Conservation (phyloP, 208 protist species). For the Balamuthia mandrillaris region DNA sequence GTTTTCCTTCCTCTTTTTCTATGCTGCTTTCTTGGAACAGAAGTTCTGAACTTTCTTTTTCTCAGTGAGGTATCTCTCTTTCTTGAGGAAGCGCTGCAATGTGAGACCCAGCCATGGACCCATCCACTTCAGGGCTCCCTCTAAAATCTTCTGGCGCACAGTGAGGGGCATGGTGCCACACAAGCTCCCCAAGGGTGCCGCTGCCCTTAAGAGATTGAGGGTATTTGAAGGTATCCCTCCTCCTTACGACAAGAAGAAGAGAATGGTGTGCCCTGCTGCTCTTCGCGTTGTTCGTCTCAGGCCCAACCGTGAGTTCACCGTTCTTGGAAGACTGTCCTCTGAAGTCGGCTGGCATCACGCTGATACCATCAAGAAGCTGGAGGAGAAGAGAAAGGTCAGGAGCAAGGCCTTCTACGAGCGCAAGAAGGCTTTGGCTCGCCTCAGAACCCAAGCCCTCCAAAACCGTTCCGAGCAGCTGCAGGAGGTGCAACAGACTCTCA, state of each 20-base stretch:
- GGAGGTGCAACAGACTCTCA: not conserved
- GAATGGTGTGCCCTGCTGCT: slow-evolving; percentile 81
- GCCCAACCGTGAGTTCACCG: slow-evolving; percentile 71
- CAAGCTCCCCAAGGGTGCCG: slow-evolving; percentile 78
- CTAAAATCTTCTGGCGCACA: slow-evolving; percentile 89
- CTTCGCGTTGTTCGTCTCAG: slow-evolving; percentile 62
- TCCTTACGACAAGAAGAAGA: slow-evolving; percentile 84
- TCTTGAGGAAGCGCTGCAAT: slow-evolving; percentile 92
- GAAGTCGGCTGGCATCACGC: slow-evolving; percentile 88
- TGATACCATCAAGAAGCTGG: slow-evolving; percentile 75
- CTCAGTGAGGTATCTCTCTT: slow-evolving; percentile 77
- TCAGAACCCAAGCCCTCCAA: not conserved
- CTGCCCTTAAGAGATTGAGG: slow-evolving; percentile 76
- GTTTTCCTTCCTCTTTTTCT: slow-evolving; percentile 50
- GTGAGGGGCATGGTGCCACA: slow-evolving; percentile 97
- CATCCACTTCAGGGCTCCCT: slow-evolving; percentile 95
- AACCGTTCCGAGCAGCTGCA: not conserved
- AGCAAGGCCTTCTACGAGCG: slow-evolving; percentile 61
- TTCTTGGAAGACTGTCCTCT: slow-evolving; percentile 72
- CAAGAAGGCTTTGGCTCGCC: slow-evolving; percentile 65
- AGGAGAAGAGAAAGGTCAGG: slow-evolving; percentile 79
- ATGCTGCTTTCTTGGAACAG: not conserved
- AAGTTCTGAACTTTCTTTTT: slow-evolving; percentile 48
- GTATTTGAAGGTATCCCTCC: slow-evolving; percentile 87
- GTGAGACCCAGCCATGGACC: slow-evolving; percentile 95